phyloP scores from a whole-genome alignment of 176 grass and related monocot species.

The Zea luxurians region DNA sequence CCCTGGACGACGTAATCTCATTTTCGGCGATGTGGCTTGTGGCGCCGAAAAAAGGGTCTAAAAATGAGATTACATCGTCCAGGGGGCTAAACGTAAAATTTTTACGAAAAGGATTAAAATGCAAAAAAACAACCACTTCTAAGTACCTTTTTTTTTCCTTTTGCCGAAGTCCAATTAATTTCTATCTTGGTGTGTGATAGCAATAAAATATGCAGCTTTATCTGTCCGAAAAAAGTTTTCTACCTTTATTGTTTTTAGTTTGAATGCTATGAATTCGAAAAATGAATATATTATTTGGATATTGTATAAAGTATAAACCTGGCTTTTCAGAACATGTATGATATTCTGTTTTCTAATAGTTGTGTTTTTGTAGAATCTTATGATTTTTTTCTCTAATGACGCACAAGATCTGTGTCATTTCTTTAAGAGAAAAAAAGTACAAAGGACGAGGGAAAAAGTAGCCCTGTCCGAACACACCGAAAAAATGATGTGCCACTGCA shows the following conservation, averaged over 20 bases:
- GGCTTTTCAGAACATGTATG: not conserved
- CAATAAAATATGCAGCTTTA: not conserved
- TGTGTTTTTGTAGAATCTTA: not conserved
- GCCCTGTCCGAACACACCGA: not conserved
- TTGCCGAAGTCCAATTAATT: not conserved
- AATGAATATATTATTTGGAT: not conserved
- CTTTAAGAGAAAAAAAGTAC: not conserved
- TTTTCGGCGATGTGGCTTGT: no score
- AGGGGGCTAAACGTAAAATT: no score
- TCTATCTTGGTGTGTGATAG: conserved; percentile 9
- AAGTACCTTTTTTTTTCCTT: not conserved
- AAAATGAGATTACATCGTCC: no score
- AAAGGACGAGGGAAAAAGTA: not conserved
- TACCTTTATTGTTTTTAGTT: conserved; percentile 5
- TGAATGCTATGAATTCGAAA: not conserved
- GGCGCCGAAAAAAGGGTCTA: no score
- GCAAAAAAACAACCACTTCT: no score
- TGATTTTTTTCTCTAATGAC: not conserved
- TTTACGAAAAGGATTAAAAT: no score
- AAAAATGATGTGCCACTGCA: not conserved
- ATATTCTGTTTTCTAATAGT: conserved; percentile 9
- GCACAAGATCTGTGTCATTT: not conserved
- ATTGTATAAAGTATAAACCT: not conserved
- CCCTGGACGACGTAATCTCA: no score
- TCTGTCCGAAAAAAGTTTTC: not conserved